phyloP scores from a whole-genome alignment of 2,329 filamentous ascomycete genomes.

The Seiridium cupressi region DNA sequence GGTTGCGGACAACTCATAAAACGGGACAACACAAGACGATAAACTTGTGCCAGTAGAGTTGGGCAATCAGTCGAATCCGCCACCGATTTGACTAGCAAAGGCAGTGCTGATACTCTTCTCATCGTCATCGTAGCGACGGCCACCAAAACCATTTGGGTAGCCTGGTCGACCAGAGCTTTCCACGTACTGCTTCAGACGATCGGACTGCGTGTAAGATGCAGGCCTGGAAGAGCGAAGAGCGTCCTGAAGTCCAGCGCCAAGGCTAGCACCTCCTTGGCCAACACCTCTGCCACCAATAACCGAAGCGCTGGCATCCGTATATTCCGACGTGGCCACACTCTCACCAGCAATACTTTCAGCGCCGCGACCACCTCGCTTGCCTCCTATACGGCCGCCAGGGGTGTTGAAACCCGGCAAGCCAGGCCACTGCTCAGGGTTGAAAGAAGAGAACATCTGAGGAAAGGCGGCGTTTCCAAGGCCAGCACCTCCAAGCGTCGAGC shows the following conservation, averaged over 20 bases:
- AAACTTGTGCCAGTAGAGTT: not conserved
- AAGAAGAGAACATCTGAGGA: conserved; percentile 93
- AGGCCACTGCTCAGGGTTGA: conserved; percentile 86
- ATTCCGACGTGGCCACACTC: conserved; percentile 87
- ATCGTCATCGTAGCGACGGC: conserved; percentile 78
- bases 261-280: conserved; percentile 83
- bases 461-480: conserved; percentile 75
- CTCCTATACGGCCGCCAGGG: conserved; percentile 59
- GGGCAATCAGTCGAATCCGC: conserved; percentile 33
- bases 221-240: conserved; percentile 62
- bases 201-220: conserved; percentile 71
- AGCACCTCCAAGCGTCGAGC: conserved; percentile 82
- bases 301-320: conserved; percentile 78
- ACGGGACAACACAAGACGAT: not conserved
- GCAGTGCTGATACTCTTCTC: conserved; percentile 94
- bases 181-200: conserved; percentile 91
- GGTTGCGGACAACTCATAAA: not conserved
- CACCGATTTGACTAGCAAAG: conserved; percentile 90
- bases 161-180: conserved; percentile 76
- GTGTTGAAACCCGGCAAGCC: conserved; percentile 65
- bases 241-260: conserved; percentile 76
- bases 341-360: conserved; percentile 85
- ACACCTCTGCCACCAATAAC: conserved; percentile 73
- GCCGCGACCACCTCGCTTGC: conserved; percentile 64
- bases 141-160: conserved; percentile 63